Evolutionary conservation across 768 basidiomycete species (phyloP), one percentile per base, ranked within the genome.

Genomic region (Serendipita sp.): DNA sequence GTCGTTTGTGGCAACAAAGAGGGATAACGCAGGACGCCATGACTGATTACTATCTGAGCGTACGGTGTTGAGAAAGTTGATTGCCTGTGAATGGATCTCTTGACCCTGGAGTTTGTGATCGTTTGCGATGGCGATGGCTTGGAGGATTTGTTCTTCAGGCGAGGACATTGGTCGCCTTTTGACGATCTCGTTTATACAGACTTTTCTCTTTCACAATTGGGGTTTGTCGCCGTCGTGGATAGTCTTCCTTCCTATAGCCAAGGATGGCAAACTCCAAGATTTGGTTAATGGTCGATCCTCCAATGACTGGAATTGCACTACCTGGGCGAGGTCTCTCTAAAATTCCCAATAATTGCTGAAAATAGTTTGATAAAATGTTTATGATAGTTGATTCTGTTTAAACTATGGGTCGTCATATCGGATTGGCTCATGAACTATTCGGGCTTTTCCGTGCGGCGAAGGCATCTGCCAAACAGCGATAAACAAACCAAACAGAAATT

Each of bases 41-140:
- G 76, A 74, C 65, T 77, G 74, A 18, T 84, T 83, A 68, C 81
- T 81, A 67, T 79, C 78, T 13, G 86, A 79, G 73, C 88, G 87
- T 67, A 96, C 79, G 65, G 79, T 82, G 34, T 83, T 80, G 36
- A 97, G 78, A 73, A 88, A 97, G 65, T 86, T 83, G 69, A 96
- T 78, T 38, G 94, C 94, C 73, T 94, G 86, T 66, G 85, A 86
- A 75, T 93, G 89, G 38, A 95, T 75, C 32, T 80, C 73, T 4
- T 69, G 66, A 4, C 52, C 62, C 64, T 76, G 78, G 73, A 85
- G 87, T 13, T 78, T 76, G 64, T 86, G 87, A 77, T 92, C 86
- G 66, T 88, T 88, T 62, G 92, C 93, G 76, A 95, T 86, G 72
- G 81, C 77, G 74, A 94, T 91, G 56, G 93, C 93, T 75, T 86